Percentiles rank a stretch among this genome's conserved stretches.
These are phyloP conservation scores for Cucumis cinereus DNA, from an alignment of 306 rosid genomes.

Conservation along the genomic window DNA sequence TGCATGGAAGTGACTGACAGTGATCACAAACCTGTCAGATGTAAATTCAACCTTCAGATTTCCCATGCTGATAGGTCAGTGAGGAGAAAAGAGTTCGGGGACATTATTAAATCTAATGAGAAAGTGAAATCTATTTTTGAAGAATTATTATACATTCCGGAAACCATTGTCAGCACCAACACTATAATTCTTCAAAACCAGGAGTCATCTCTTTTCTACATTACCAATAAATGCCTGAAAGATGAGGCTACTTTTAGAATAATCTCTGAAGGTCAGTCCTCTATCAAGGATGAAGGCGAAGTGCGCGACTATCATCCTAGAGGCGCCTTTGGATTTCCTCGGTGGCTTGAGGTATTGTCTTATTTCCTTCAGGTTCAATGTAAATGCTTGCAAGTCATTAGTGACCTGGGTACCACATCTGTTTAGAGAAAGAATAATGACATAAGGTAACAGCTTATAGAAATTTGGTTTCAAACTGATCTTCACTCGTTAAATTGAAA, in stretches of 20 bases:
- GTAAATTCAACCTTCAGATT: conserved; percentile 65
- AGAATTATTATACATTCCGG: conserved; percentile 52
- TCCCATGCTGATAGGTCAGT: conserved; percentile 78
- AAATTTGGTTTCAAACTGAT: neutral
- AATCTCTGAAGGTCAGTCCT: conserved; percentile 54
- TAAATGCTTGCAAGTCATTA: neutral
- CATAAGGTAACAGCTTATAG: neutral
- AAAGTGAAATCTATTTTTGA: conserved; percentile 55
- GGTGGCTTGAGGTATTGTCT: conserved; percentile 89
- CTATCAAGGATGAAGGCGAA: conserved; percentile 50
- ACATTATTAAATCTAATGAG: conserved; percentile 46
- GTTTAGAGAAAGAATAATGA: neutral
- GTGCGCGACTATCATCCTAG: conserved; percentile 40
- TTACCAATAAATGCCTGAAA: conserved; percentile 47
- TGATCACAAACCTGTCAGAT: conserved; percentile 94
- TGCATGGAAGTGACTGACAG: conserved; percentile 98
- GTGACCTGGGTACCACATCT: neutral
- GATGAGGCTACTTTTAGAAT: conserved; percentile 61
- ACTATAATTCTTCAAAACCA: conserved; percentile 59
- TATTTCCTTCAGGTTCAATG: neutral
- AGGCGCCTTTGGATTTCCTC: conserved; percentile 78
- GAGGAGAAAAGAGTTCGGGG: conserved; percentile 76
- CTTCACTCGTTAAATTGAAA: neutral
- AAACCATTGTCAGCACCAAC: conserved; percentile 45
- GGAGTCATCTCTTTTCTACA: conserved; percentile 40